Evolutionary conservation across 306 rosid genomes (phyloP), one percentile per base, ranked within the genome.

Genomic region (Prunus fruticosa): DNA sequence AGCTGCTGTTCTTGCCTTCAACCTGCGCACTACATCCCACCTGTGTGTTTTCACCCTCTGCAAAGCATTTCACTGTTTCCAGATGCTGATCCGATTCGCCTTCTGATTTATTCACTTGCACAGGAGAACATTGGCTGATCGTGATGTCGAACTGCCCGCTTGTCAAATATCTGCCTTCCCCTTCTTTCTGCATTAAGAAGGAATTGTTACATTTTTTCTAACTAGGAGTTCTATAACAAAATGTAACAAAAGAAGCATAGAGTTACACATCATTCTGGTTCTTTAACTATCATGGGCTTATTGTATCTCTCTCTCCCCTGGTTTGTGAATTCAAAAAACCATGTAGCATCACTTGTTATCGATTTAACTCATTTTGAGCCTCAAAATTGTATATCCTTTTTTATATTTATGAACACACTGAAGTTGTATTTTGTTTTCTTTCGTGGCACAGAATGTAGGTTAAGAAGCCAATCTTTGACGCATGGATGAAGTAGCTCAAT

Each of bases 101-200:
- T 76, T 54, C 66, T 9, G 51, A 25, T 78, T 58, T 67, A 5
- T 50, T 72, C 69, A 64, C 23, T 25, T 72, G 82, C 54, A 43
- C 64, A 15, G 19, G 56, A 54, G 51, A 32, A 72, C 23, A 22
- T 64, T 66, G 69, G 18, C 13, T n/a, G 43, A 27, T 64, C 52
- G 51, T 67, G 75, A 41, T 71, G 20, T 83, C 78, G 4, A 53
- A 32, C 79, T 81, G 72, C 43, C 15, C 79, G 2, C 7, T 20
- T 13, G 15, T 28, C 56, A 71, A 69, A 64, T 60, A 22, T 64
- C 73, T 71, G 51, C 54, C 83, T 79, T 53, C 83, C 32, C 6
- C 71, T 68, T 61, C 78, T 43, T 28, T 71, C 87, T 80, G 88
- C 87, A 82, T 56, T 25, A 52, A 43, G 16, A 54, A 34, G 19